Conservation (phyloP, 202 grass and related monocot genomes). For the Zoysia matrella region DNA sequence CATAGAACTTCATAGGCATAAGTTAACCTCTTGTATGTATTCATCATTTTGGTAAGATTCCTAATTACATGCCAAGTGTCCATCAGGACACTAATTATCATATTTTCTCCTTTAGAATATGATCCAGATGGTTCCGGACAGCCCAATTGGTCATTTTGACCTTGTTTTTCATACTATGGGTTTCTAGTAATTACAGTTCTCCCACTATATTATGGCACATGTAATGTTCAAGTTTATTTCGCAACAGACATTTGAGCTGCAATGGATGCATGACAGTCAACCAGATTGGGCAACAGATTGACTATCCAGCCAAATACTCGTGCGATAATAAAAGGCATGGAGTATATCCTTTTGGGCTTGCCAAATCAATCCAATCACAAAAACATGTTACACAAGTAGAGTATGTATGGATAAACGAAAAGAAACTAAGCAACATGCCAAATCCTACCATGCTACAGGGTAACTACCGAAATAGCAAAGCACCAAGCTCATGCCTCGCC, state of each 20-base stretch:
- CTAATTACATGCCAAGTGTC: slow-evolving; percentile 1
- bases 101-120: not conserved
- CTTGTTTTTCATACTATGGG: not conserved
- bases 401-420: not conserved
- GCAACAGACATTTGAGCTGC: not conserved
- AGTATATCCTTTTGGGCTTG: slow-evolving; percentile 17
- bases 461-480: not conserved
- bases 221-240: not conserved
- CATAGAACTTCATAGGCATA: slow-evolving; percentile 1
- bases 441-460: not conserved
- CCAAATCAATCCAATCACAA: not conserved
- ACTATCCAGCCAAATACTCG: not conserved
- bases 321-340: too few relatives aligned
- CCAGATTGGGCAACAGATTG: not conserved
- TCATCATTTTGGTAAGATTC: not conserved
- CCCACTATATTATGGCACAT: not conserved
- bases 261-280: not conserved
- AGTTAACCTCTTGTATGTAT: not conserved
- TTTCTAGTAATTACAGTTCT: not conserved
- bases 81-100: not conserved
- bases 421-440: not conserved
- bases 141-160: not conserved
- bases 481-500: too few relatives aligned
- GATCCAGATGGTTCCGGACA: not conserved
- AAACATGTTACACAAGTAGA: not conserved